Percentiles rank a stretch among this genome's conserved stretches.
Conservation (phyloP, 2,329 filamentous ascomycete genomes). For the Acrocalymma vagum region DNA sequence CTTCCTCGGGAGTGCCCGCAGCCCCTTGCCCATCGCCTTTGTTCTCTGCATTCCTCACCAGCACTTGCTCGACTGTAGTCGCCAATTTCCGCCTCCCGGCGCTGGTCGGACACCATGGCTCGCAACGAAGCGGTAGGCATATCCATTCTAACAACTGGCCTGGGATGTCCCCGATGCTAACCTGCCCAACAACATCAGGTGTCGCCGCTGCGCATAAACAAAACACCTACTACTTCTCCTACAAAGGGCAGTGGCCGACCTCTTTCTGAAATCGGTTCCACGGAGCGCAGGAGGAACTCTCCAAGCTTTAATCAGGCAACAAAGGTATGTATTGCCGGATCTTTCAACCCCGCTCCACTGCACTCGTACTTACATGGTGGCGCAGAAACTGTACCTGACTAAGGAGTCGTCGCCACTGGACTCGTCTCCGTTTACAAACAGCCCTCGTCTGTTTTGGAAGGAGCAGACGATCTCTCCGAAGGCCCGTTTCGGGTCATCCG, state of each 20-base stretch:
- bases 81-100: conserved; percentile 24
- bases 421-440: conserved; percentile 77
- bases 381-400: conserved; percentile 72
- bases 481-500: conserved; percentile 65
- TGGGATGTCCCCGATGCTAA: neutral
- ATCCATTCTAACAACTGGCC: neutral
- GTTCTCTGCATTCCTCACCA: conserved; percentile 38
- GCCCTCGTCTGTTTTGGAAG: conserved; percentile 92
- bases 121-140: conserved; percentile 50
- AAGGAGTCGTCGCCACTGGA: conserved; percentile 86
- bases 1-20: too few relatives aligned
- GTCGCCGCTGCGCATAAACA: conserved; percentile 81
- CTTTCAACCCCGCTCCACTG: neutral
- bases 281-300: conserved; percentile 88
- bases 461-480: conserved; percentile 69
- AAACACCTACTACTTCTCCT: conserved; percentile 69
- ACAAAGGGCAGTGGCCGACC: conserved; percentile 69
- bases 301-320: conserved; percentile 83
- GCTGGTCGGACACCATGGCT: conserved; percentile 42
- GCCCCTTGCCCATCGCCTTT: conserved; percentile 42
- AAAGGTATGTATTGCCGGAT: conserved; percentile 66
- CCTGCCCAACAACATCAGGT: conserved; percentile 60
- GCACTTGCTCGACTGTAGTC: conserved; percentile 16
- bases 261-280: conserved; percentile 87
- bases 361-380: conserved; percentile 19